phyloP scores from a whole-genome alignment of 2,329 filamentous ascomycete genomes.

The Pseudocercospora eumusae region DNA sequence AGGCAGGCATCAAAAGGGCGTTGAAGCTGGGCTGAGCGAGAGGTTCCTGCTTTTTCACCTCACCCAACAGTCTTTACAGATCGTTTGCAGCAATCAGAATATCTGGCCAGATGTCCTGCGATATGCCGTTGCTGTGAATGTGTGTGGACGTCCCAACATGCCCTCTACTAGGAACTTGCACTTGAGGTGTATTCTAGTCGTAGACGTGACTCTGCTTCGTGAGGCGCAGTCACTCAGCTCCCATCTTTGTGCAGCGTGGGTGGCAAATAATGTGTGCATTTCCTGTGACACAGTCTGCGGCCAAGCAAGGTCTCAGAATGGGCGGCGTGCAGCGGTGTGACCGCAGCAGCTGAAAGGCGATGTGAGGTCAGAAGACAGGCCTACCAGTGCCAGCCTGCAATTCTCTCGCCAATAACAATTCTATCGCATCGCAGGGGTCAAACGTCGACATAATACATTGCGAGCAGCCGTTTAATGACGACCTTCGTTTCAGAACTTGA shows the following conservation, averaged over 20 bases:
- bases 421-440: not conserved
- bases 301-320: constrained; percentile 3
- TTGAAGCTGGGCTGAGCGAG: not conserved
- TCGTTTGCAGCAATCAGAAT: not conserved
- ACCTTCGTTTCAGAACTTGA: not conserved
- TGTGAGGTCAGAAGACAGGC: constrained; percentile 1
- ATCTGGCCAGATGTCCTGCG: not conserved
- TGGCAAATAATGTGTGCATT: not conserved
- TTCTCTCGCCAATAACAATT: constrained; percentile 1
- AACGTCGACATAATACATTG: not conserved
- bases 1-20: not conserved
- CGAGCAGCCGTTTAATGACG: not conserved
- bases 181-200: no score
- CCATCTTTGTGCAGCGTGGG: not conserved
- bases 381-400: no score
- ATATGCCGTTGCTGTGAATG: not conserved
- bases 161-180: not conserved
- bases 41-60: not conserved
- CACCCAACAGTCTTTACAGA: not conserved
- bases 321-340: constrained; percentile 5
- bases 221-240: constrained; percentile 1
- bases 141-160: not conserved
- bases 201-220: not conserved
- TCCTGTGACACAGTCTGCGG: not conserved
- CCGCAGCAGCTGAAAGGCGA: constrained; percentile 4